Evolutionary conservation across 176 grass and related monocot species (phyloP).

Genomic region (Aechmea fasciata): DNA sequence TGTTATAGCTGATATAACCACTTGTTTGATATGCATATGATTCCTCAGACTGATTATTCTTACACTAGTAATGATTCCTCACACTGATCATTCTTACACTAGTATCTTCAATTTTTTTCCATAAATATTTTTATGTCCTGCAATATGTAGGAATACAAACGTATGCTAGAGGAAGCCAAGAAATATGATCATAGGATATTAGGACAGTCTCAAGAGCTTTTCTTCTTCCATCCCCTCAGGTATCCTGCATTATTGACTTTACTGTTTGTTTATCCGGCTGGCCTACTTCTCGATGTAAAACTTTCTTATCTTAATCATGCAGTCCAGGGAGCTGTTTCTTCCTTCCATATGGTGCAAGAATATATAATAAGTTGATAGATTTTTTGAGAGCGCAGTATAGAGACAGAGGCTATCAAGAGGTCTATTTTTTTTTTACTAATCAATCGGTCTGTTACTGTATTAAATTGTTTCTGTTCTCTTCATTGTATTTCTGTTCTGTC

Average conservation of each 20-base stretch:
- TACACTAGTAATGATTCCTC: too few species aligned
- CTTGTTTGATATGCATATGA: too few species aligned
- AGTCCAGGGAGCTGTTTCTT: constrained; percentile 99
- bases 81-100: too few species aligned
- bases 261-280: constrained; percentile 4
- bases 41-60: too few species aligned
- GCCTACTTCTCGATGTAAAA: constrained; percentile 4
- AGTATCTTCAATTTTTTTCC: background rate
- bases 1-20: too few species aligned
- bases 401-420: constrained; percentile 93
- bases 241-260: constrained; percentile 19
- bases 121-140: constrained; percentile 1
- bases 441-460: constrained; percentile 4
- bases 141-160: constrained; percentile 70
- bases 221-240: constrained; percentile 99
- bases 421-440: constrained; percentile 25
- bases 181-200: constrained; percentile 92
- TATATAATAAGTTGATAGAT: constrained; percentile 98
- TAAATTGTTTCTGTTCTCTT: constrained; percentile 11
- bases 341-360: constrained; percentile 80
- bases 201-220: constrained; percentile 83
- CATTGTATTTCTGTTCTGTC: constrained; percentile 1
- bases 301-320: constrained; percentile 25
- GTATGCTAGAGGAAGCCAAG: constrained; percentile 86
- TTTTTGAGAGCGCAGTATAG: constrained; percentile 67